Evolutionary conservation across 768 basidiomycete genomes (phyloP), one percentile per base, ranked within the genome.

Genomic region (Pulveroboletus sp.): DNA sequence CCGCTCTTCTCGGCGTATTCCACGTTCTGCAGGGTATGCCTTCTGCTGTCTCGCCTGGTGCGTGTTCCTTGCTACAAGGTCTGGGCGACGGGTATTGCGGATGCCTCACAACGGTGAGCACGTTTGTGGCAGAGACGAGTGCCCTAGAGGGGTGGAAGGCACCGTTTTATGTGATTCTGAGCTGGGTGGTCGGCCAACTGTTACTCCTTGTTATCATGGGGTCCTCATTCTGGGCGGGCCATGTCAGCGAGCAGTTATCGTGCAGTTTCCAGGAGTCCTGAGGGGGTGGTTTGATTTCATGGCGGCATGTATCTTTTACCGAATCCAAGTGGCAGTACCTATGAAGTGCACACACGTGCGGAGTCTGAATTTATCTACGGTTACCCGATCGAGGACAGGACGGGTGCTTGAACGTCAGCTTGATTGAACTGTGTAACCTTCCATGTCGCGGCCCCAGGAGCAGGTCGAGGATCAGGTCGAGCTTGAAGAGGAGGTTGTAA

Each of bases 1-100:
- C 90, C n/a, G 83, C 83, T n/a, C 67, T 98, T 50, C 75, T 96
- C 21, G 86, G 84, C 17, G 72, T 76, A 21, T 82, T 87, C 57
- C 83, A 81, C 57, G 81, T 88, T 44, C 66, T 92, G 38, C 88
- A 92, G 64, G 78, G 81, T 49, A 7, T 67, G 9, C 46, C 58
- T 32, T 71, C 71, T 31, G 53, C 71, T 28, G 53, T 68, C 21
- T 78, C 84, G 2, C 63, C 68, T 18, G 69, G 75, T 51, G 74
- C 79, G 31, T 96, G 94, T 62, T 74, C 79, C 24, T 72, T 91
- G 17, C 67, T 97, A 37, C 85, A 89, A 62, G 94, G 92, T 1
- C 69, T 98, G 33, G 73, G 76, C 21, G 92, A 97, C 64, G 96
- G 96, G 7, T 97, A 92, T 63, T 97, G 94, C 64, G 96, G 93